Base-by-base conservation (phyloP, 352 stramenopile species). In the Phytophthora foliorum region DNA sequence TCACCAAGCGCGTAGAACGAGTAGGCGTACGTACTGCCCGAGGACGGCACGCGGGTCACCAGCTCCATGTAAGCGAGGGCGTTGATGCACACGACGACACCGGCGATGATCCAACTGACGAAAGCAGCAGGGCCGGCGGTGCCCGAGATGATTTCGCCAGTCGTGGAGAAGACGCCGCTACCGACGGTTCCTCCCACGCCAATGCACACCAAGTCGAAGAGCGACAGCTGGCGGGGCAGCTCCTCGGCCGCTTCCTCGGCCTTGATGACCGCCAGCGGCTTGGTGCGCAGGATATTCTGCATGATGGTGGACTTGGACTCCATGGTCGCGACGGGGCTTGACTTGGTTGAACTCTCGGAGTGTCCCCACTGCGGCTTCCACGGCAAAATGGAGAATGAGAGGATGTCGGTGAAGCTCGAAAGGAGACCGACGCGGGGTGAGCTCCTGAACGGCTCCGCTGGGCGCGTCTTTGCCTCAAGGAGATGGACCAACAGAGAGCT, bases 1-100 rank as follows among this genome's bases (percentile, higher is more conserved):
- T 98, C 96, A 32, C 95, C 95, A n/a, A 99, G 80, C 4, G 90
- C 81, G 57, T 98, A 84, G 78, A 97, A 98, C 25, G 91, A 74
- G 78, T 98, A 99, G 10, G 91, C 87, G 79, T 99, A 99, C 5
- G 90, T 97, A 44, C 72, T 90, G 8, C 95, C 95, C 7, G 89
- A 94, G 5, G 88, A 97, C 21, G 94, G 93, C 31, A 98, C 88
- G 32, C 89, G 75, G 6, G 82, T 90, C 27, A 87, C 90, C 22
- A 97, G 76, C 69, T 98, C 94, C 64, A 97, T 96, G 75, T 97
- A 98, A 48, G 90, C 92, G 31, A 97, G 77, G 4, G 91, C 91
- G 34, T 88, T 95, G 44, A 93, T 69, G 48, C 82, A 90, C 21
- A 89, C 94, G 25, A 94, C 87, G 5, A 95, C 34, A 29, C 92